Conservation (phyloP, 1,139 yeast genomes). For the Torulaspora pretoriensis region DNA sequence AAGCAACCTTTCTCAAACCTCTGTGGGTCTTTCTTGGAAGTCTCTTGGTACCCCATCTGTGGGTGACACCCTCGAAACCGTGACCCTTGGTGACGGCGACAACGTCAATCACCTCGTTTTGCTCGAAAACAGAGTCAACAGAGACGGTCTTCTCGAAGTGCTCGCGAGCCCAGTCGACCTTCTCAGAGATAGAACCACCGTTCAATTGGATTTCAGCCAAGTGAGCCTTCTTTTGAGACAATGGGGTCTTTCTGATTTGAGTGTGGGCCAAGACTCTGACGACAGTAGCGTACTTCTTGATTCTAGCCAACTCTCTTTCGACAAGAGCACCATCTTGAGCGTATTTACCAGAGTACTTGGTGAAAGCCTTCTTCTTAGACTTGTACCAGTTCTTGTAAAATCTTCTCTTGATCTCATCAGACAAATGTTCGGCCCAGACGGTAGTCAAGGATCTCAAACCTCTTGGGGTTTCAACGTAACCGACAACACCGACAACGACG, state of each 20-base stretch:
- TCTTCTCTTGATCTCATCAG: constrained; percentile 99
- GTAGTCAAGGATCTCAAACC: constrained; percentile 99
- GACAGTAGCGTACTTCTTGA: constrained; percentile 95
- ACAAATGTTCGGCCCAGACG: constrained; percentile 99
- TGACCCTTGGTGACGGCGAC: constrained; percentile 99
- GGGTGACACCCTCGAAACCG: constrained; percentile 99
- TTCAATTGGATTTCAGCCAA: constrained; percentile 98
- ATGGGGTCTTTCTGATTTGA: constrained; percentile 99
- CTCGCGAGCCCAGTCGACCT: constrained; percentile 98
- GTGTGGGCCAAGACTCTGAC: constrained; percentile 99
- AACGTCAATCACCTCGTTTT: constrained; percentile 97
- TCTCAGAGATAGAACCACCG: constrained; percentile 98
- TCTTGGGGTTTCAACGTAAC: constrained; percentile 99
- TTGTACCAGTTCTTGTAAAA: constrained; percentile 99
- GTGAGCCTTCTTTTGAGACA: constrained; percentile 99
- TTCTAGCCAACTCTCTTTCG: constrained; percentile 97
- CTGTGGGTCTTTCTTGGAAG: constrained; percentile 99
- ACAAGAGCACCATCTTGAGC: constrained; percentile 80
- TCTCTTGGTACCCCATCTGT: constrained; percentile 99
- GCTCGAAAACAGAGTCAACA: constrained; percentile 94
- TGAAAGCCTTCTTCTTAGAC: constrained; percentile 99
- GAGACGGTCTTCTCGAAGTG: constrained; percentile 99
- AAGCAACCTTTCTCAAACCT: constrained; percentile 99
- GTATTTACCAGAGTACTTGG: constrained; percentile 99
- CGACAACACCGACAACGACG: constrained; percentile 99